Percentiles rank a stretch among this genome's conserved stretches.
Conservation (phyloP, 768 basidiomycete species). For the Vararia minispora region DNA sequence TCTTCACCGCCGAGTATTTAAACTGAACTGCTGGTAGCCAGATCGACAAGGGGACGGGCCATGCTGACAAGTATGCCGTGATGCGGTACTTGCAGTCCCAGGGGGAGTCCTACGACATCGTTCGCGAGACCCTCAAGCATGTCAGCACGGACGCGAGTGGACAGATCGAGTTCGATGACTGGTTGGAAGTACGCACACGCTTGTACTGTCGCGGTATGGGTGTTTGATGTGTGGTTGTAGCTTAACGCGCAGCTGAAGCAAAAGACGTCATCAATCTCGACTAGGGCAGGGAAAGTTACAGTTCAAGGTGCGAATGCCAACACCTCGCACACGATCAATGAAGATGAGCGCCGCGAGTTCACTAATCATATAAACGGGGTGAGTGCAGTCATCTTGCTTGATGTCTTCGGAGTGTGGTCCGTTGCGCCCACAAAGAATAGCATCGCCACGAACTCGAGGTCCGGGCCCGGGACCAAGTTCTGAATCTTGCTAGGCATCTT, state of each 20-base stretch:
- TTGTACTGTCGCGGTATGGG: slow-evolving; percentile 15
- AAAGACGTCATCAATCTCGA: slow-evolving; percentile 30
- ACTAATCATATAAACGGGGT: slow-evolving; percentile 98
- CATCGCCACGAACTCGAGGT: too few species aligned
- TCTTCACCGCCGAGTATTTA: too few species aligned
- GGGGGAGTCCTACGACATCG: slow-evolving; percentile 87
- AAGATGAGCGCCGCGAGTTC: slow-evolving; percentile 91
- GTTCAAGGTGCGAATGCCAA: slow-evolving; percentile 93
- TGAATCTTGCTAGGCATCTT: too few species aligned
- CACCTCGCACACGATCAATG: slow-evolving; percentile 94
- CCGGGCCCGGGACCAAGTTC: too few species aligned
- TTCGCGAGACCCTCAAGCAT: slow-evolving; percentile 82
- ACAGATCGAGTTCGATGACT: slow-evolving; percentile 94
- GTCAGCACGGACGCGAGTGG: slow-evolving; percentile 93
- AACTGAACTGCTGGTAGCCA: too few species aligned
- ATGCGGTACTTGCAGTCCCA: slow-evolving; percentile 66
- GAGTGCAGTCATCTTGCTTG: too few species aligned
- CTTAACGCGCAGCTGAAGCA: slow-evolving; percentile 71
- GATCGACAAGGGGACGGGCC: too few species aligned
- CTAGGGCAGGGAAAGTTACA: slow-evolving; percentile 81
- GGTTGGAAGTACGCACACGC: slow-evolving; percentile 73
- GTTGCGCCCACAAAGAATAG: too few species aligned
- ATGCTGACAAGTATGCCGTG: slow-evolving; percentile 73
- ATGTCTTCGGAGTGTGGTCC: too few species aligned
- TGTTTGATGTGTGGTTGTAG: slow-evolving; percentile 38